These are phyloP conservation scores for Candida anglica DNA, from an alignment of 805 yeast genomes.

Conservation along the genomic window DNA sequence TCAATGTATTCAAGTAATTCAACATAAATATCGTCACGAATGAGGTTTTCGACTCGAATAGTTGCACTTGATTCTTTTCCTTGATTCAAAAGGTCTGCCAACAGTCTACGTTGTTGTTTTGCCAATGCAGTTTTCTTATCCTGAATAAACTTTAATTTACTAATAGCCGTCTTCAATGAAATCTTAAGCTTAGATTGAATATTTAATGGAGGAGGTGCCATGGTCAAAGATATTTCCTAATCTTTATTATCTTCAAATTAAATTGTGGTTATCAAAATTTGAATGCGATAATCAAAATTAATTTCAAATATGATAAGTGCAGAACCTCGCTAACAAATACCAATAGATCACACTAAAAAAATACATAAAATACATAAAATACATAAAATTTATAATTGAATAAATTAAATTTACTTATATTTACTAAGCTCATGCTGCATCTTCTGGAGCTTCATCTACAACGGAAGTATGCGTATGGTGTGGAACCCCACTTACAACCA, in stretches of 20 bases:
- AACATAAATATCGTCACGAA: conserved; percentile 74
- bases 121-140: conserved; percentile 72
- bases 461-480: conserved; percentile 39
- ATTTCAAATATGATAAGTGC: no score
- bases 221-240: not conserved
- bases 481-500: conserved; percentile 32
- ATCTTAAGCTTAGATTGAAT: conserved; percentile 32
- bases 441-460: conserved; percentile 15
- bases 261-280: no score
- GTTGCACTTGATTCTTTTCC: conserved; percentile 82
- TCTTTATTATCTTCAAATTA: no score
- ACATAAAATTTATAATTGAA: no score
- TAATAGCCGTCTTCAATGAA: conserved; percentile 62
- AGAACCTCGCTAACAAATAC: no score
- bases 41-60: conserved; percentile 78
- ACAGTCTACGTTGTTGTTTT: conserved; percentile 64
- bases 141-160: conserved; percentile 66
- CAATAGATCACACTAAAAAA: no score
- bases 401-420: no score
- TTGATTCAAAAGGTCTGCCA: conserved; percentile 64
- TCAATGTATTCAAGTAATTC: conserved; percentile 79
- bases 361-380: no score
- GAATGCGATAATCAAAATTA: no score
- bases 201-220: conserved; percentile 19
- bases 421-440: no score